A percentile compares a stretch with the other conserved stretches of the same genome.
phyloP scores from a whole-genome alignment of 164 flowering plant genomes.

The Vitis riparia region DNA sequence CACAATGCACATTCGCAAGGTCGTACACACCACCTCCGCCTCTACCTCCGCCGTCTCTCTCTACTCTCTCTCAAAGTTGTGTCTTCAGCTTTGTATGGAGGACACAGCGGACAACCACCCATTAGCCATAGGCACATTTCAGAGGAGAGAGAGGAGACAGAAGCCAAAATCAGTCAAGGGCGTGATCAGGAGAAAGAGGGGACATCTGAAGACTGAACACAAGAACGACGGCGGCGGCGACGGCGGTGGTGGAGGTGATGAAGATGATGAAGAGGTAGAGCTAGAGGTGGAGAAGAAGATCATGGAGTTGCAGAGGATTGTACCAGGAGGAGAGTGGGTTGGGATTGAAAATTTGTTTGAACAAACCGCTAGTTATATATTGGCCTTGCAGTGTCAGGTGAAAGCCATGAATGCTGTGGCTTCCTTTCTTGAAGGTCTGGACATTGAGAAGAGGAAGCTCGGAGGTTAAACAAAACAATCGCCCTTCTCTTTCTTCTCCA shows the following conservation, averaged over 20 bases:
- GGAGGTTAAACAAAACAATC: slow-evolving; percentile 29
- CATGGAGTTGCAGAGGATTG: slow-evolving; percentile 46
- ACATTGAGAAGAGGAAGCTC: slow-evolving; percentile 33
- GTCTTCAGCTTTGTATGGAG: slow-evolving; percentile 6
- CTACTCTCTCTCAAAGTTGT: background rate
- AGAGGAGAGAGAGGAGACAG: slow-evolving; percentile 6
- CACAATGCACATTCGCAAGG: background rate
- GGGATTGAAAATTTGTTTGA: slow-evolving; percentile 52
- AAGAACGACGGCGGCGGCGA: background rate
- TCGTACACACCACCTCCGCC: slow-evolving; percentile 3
- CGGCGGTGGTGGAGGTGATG: slow-evolving; percentile 1
- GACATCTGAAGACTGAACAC: no score
- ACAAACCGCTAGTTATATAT: slow-evolving; percentile 58
- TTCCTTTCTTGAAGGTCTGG: slow-evolving; percentile 31
- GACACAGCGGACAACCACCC: background rate
- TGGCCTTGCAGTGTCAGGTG: slow-evolving; percentile 47
- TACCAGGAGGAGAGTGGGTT: slow-evolving; percentile 56
- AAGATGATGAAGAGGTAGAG: slow-evolving; percentile 28
- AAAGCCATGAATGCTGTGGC: slow-evolving; percentile 46
- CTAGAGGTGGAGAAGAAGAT: slow-evolving; percentile 53
- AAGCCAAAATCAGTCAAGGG: background rate
- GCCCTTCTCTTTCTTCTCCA: background rate
- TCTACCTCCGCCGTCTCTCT: background rate
- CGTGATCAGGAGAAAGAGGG: background rate
- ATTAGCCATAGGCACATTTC: background rate